Conservation (phyloP, 2,329 filamentous ascomycete genomes). For the Akanthomyces muscarius region DNA sequence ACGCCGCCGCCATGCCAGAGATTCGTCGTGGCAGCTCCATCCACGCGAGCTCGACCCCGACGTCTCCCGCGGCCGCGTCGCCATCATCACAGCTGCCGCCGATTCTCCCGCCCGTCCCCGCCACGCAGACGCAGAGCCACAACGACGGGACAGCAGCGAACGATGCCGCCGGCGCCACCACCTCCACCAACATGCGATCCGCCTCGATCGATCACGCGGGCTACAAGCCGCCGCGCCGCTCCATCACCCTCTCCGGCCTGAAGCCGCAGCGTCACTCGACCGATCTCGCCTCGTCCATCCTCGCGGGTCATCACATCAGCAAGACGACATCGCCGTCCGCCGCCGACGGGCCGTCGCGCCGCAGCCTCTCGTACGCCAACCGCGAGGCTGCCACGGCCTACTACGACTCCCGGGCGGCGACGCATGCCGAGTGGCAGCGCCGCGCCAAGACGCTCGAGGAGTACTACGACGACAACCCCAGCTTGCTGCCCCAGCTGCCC, state of each 20-base stretch:
- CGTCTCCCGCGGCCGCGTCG: neutral
- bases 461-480: slow-evolving; percentile 37
- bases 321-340: slow-evolving; percentile 7
- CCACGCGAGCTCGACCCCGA: slow-evolving; percentile 13
- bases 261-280: slow-evolving; percentile 8
- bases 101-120: neutral
- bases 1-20: slow-evolving; percentile 9
- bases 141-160: neutral
- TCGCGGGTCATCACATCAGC: neutral
- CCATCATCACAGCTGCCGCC: slow-evolving; percentile 6
- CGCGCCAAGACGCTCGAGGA: slow-evolving; percentile 35
- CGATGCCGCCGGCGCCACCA: neutral
- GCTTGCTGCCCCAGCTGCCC: slow-evolving; percentile 37
- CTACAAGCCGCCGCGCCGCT: slow-evolving; percentile 8
- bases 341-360: slow-evolving; percentile 23
- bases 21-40: slow-evolving; percentile 16
- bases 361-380: slow-evolving; percentile 34
- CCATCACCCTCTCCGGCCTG: slow-evolving; percentile 10
- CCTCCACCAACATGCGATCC: neutral
- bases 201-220: neutral
- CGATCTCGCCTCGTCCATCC: neutral
- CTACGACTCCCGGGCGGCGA: slow-evolving; percentile 39
- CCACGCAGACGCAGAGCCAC: neutral
- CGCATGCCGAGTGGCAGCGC: slow-evolving; percentile 32
- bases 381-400: slow-evolving; percentile 34